A percentile compares a stretch with the other conserved stretches of the same genome.
phyloP scores from a whole-genome alignment of 768 basidiomycete species.

The Porpolomopsis calyptriformis region DNA sequence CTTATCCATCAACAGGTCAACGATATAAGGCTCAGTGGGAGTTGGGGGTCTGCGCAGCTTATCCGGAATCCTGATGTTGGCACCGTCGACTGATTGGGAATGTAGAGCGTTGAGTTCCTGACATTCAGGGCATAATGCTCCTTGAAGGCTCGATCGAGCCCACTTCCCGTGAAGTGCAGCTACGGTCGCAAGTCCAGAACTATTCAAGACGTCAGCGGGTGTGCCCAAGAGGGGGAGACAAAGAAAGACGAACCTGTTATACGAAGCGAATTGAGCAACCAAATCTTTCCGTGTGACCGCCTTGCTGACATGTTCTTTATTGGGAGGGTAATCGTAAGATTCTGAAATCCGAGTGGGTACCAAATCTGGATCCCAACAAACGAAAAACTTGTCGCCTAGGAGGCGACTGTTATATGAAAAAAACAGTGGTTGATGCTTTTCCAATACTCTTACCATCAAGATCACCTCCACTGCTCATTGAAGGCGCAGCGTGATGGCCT shows the following conservation, averaged over 20 bases:
- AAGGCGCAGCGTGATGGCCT: constrained; percentile 51
- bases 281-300: constrained; percentile 44
- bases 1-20: constrained; percentile 41
- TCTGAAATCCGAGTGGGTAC: constrained; percentile 46
- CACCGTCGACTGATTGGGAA: constrained; percentile 61
- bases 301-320: constrained; percentile 41
- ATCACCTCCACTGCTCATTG: constrained; percentile 64
- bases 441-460: constrained; percentile 34
- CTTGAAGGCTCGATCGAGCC: constrained; percentile 42
- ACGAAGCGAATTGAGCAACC: constrained; percentile 55
- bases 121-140: constrained; percentile 53
- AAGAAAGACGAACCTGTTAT: constrained; percentile 39
- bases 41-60: constrained; percentile 42
- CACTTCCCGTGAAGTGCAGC: constrained; percentile 50
- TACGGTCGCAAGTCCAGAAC: constrained; percentile 47
- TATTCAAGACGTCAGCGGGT: constrained; percentile 14
- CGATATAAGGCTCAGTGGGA: constrained; percentile 34
- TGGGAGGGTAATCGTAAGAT: constrained; percentile 61
- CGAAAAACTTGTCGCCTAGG: constrained; percentile 54
- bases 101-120: constrained; percentile 65
- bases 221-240: not conserved
- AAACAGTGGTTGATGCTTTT: not conserved
- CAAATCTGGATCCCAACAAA: constrained; percentile 59
- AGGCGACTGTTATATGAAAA: not conserved
- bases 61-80: constrained; percentile 47